Evolutionary conservation across 2,329 filamentous ascomycete species (phyloP).

Genomic region (Cryoendolithus antarcticus): DNA sequence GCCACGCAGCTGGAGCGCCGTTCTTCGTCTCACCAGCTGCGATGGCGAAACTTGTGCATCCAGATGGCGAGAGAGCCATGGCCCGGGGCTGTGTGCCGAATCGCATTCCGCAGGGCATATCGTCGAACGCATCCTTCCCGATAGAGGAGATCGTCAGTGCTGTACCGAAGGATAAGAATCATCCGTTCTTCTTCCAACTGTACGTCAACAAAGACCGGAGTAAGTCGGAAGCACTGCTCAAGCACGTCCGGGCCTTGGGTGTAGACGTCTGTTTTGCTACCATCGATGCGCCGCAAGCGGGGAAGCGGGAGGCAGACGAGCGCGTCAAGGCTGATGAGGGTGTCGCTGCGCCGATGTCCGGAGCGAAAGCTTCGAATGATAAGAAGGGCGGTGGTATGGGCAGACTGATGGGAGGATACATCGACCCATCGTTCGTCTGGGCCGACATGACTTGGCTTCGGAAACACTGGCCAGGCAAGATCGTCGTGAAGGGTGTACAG

Average conservation of each 20-base stretch:
- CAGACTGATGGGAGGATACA: slow-evolving; percentile 42
- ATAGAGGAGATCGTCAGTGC: no score
- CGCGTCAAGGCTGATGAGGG: slow-evolving; percentile 31
- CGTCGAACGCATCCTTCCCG: slow-evolving; percentile 17
- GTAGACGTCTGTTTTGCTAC: slow-evolving; percentile 47
- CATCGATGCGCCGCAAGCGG: slow-evolving; percentile 44
- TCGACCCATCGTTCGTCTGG: slow-evolving; percentile 43
- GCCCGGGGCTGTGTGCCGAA: slow-evolving; percentile 18
- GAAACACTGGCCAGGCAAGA: slow-evolving; percentile 38
- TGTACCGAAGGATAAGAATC: slow-evolving; percentile 5
- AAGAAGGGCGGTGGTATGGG: slow-evolving; percentile 43
- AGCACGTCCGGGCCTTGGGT: slow-evolving; percentile 32
- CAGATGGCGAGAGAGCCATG: slow-evolving; percentile 26
- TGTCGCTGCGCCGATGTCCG: slow-evolving; percentile 25
- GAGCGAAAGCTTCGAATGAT: slow-evolving; percentile 38
- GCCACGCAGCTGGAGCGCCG: slow-evolving; percentile 21
- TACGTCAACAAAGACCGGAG: slow-evolving; percentile 47
- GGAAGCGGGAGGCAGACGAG: slow-evolving; percentile 41
- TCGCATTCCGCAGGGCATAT: slow-evolving; percentile 19
- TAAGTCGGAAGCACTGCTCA: slow-evolving; percentile 40
- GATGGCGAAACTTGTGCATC: slow-evolving; percentile 25
- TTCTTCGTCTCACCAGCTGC: slow-evolving; percentile 27
- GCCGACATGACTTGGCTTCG: slow-evolving; percentile 33
- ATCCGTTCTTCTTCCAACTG: slow-evolving; percentile 45
- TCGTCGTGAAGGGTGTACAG: slow-evolving; percentile 34